Base-by-base conservation (phyloP, 345 rosid genomes). In the Ceriops zippeliana region DNA sequence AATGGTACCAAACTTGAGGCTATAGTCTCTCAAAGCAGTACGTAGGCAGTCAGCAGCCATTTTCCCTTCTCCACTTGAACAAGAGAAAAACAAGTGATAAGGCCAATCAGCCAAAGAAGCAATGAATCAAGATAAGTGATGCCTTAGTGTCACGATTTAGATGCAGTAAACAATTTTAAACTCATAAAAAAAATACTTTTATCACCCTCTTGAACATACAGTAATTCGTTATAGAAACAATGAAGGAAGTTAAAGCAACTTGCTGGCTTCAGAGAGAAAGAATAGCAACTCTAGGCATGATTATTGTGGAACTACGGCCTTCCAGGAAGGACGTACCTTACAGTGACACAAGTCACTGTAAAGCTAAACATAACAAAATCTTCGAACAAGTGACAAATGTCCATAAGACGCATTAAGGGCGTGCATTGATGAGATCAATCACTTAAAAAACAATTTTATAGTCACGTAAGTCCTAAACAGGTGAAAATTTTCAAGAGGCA, bases 1-100 rank as follows among this genome's bases (percentile, higher is more conserved):
- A 72, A 95, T 87, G 61, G 96, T 95, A 58, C 93, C 89, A 68
- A 91, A 95, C 71, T 95, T 91, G 57, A 95, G 96, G 81, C 86
- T 80, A 76, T 87, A 91, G n/a, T 91, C 90, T 83, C 84, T 83
- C 70, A 95, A 86, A 70, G 96, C 96, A 63, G 77, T 79, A 31
- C 99, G 86, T 17, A 90, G 82, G 75, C 97, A 87, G 65, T 90
- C 96, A 31, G 91, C 89, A 52, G 96, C 92, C 71, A 85, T 88
- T 79, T 83, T 87, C 67, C 93, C 93, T 84, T 95, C 92, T 51
- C 96, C 92, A 51, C 96, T 90, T 76, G 73, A 76, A 73, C 85
- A 75, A 76, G 66, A 70, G 20, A 66, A 78, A 62, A 49, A 71
- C 22, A 26, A 57, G 28, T 46, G 22, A 47, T 17, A 72, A 70